A percentile compares a stretch with the other conserved stretches of the same genome.
Conservation (phyloP, 176 grass and related monocot species). For the Cenchrus americanus region DNA sequence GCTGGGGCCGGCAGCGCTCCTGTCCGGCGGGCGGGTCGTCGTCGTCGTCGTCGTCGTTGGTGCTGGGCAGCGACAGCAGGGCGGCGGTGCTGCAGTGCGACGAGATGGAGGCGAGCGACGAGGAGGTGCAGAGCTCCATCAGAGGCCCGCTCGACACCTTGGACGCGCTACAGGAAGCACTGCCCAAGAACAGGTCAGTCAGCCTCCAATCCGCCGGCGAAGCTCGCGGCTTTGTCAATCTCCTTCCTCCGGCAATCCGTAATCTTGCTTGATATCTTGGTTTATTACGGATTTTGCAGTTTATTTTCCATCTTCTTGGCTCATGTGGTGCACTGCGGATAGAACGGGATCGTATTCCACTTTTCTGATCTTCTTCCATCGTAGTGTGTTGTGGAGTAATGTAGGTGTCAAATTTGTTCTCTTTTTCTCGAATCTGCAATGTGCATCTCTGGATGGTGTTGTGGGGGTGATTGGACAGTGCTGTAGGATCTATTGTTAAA, state of each 20-base stretch:
- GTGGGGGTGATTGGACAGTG: background rate
- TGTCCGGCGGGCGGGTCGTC: constrained; percentile 11
- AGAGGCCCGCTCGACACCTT: constrained; percentile 75
- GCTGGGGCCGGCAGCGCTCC: background rate
- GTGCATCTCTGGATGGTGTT: background rate
- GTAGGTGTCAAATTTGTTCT: background rate
- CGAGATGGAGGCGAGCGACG: constrained; percentile 52
- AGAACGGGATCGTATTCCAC: background rate
- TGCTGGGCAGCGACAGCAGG: constrained; percentile 56
- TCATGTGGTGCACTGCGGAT: background rate
- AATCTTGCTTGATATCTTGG: constrained; percentile 16
- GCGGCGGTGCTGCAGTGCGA: constrained; percentile 32
- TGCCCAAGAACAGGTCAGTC: constrained; percentile 63
- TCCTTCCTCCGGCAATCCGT: background rate
- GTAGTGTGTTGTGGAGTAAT: background rate
- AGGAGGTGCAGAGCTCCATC: constrained; percentile 74
- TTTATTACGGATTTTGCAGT: background rate
- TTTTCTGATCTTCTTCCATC: background rate
- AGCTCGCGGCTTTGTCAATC: constrained; percentile 7
- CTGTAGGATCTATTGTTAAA: background rate
- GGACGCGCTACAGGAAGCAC: constrained; percentile 76
- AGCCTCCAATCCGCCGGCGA: background rate
- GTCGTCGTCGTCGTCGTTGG: constrained; percentile 48
- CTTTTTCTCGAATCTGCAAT: background rate
- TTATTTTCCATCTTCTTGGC: background rate